Base-by-base conservation (phyloP, 805 yeast genomes). In the Candida qinlingensis region DNA sequence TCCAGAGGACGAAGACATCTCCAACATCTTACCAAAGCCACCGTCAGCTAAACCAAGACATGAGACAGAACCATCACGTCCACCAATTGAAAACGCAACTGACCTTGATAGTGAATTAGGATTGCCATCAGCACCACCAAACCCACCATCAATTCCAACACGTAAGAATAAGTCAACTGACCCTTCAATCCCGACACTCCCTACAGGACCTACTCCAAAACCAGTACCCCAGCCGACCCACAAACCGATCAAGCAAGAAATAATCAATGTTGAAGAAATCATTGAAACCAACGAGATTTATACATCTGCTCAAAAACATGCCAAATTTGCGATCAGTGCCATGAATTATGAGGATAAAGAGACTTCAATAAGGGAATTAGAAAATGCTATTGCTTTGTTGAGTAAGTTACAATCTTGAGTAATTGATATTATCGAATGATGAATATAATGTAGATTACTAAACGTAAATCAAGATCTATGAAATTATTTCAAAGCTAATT, bases 301-400 rank as follows among this genome's bases (percentile, higher is more conserved):
- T 25, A 60, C 79, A 8, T 71, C 75, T 55, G 79, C 83, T 1
- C 92, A 85, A 58, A 84, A 80, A 56, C 76, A 74, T 51, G 86
- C 91, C 33, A 84, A 80, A 60, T 86, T 81, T 62, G 92, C 90
- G 2, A 80, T 85, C 6, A 82, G 89, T 48, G 94, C 95, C 0
- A 70, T 86, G 60, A 85, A 85, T 60, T 86, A 85, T 61, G 92
- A 86, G 52, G 95, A 86, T 57, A 66, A 78, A 35, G 73, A 63
- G 3, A 86, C 92, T 0, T 92, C 92, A 3, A 79, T 80, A 40
- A 69, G 68, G 36, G 88, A 86, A 60, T 65, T 86, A 42, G 63
- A 66, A 13, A 61, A 70, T 28, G 89, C 89, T 0, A 62, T 85
- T 39, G 73, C 70, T 19, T 56, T 81, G 35, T 50, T 71, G 37